These are phyloP conservation scores for Pseudopithomyces chartarum DNA, from an alignment of 2,329 filamentous ascomycete species.

Conservation along the genomic window DNA sequence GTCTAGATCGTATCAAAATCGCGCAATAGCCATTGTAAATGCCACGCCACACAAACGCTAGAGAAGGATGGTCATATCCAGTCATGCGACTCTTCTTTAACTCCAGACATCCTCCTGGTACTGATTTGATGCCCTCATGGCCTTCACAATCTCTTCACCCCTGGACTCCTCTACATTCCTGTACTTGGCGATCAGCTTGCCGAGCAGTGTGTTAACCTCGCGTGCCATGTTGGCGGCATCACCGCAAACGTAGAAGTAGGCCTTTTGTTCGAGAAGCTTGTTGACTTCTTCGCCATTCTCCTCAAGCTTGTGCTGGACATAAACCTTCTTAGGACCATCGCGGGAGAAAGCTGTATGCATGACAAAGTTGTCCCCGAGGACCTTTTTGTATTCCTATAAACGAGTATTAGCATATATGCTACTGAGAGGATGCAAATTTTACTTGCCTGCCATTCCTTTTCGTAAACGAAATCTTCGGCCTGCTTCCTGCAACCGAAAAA, in stretches of 20 bases:
- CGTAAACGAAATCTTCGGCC: constrained; percentile 91
- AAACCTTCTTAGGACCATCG: constrained; percentile 84
- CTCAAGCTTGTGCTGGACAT: constrained; percentile 91
- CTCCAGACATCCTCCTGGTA: constrained; percentile 87
- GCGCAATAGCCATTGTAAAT: constrained; percentile 24
- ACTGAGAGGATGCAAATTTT: neutral
- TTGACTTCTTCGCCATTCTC: constrained; percentile 85
- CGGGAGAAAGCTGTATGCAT: constrained; percentile 96
- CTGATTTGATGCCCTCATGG: constrained; percentile 91
- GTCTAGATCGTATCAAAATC: constrained; percentile 32
- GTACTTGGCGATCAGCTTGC: constrained; percentile 83
- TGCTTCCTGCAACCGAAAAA: constrained; percentile 94
- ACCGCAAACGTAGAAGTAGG: constrained; percentile 97
- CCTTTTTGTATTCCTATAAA: constrained; percentile 76
- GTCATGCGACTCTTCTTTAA: constrained; percentile 39
- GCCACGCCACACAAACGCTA: constrained; percentile 17
- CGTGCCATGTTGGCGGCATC: constrained; percentile 97
- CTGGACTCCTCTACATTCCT: constrained; percentile 82
- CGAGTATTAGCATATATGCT: constrained; percentile 24
- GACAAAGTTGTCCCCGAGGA: constrained; percentile 86
- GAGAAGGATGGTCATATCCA: constrained; percentile 5
- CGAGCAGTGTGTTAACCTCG: constrained; percentile 86
- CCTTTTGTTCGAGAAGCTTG: constrained; percentile 81
- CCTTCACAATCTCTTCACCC: constrained; percentile 95
- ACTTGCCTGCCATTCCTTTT: constrained; percentile 89